Evolutionary conservation across 345 rosid genomes (phyloP).

Genomic region (Anastatica hierochuntica): DNA sequence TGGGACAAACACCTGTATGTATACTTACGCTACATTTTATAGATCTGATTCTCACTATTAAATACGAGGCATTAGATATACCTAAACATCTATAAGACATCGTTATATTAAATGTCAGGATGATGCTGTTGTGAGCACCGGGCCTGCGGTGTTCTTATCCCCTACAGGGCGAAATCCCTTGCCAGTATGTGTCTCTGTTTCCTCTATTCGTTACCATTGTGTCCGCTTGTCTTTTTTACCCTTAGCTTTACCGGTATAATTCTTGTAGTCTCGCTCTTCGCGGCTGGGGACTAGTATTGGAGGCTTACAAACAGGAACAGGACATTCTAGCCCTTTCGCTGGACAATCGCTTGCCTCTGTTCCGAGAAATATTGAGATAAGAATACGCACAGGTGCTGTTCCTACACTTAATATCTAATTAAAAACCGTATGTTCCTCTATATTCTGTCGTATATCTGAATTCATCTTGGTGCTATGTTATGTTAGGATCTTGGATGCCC

Average conservation of each 20-base stretch:
- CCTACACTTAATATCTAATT: background rate
- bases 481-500: conserved; percentile 37
- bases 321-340: conserved; percentile 29
- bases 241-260: conserved; percentile 6
- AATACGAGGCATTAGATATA: background rate
- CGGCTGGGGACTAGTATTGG: conserved; percentile 35
- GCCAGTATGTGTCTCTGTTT: conserved; percentile 28
- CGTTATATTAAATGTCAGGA: conserved; percentile 25
- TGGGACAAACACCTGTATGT: conserved; percentile 54
- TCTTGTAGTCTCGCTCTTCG: conserved; percentile 36
- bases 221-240: background rate
- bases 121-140: conserved; percentile 53
- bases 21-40: background rate
- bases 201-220: background rate
- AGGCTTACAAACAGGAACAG: conserved; percentile 30
- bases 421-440: background rate
- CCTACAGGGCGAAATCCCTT: conserved; percentile 42
- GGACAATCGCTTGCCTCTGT: conserved; percentile 31
- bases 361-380: conserved; percentile 53
- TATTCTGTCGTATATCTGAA: background rate
- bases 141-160: conserved; percentile 45
- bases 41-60: background rate
- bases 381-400: conserved; percentile 46
- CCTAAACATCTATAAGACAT: background rate
- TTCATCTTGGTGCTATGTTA: conserved; percentile 6